Conservation (phyloP, 192 early-diverging fungal species). For the Linnemannia schmuckeri region DNA sequence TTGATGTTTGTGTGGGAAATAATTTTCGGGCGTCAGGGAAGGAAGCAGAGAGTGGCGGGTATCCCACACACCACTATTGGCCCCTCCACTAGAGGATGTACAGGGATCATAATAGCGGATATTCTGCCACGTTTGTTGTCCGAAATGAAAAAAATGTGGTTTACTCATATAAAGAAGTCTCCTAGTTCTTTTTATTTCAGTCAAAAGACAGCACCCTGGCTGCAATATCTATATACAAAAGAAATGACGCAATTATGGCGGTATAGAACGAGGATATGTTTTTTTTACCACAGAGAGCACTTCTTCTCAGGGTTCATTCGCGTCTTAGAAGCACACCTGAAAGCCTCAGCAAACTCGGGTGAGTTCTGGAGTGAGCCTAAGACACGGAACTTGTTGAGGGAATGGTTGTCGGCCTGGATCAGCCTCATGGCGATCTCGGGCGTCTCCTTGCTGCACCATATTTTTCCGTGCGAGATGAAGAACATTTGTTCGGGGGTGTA, state of each 20-base stretch:
- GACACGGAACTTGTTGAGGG: constrained; percentile 71
- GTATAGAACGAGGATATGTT: background rate
- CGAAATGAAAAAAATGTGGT: no score
- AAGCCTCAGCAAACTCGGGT: constrained; percentile 71
- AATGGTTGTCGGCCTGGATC: constrained; percentile 69
- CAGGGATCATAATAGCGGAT: no score
- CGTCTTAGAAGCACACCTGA: constrained; percentile 64
- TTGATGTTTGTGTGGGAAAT: background rate
- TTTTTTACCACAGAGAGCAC: constrained; percentile 49
- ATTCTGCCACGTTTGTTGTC: no score
- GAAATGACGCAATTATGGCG: no score
- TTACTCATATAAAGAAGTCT: no score
- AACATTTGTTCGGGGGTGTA: constrained; percentile 70
- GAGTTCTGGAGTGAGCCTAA: constrained; percentile 75
- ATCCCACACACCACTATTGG: no score
- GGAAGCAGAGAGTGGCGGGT: background rate
- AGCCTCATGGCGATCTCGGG: constrained; percentile 22
- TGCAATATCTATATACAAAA: no score
- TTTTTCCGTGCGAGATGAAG: constrained; percentile 70
- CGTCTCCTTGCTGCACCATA: constrained; percentile 67
- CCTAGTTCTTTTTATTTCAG: no score
- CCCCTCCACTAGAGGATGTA: no score
- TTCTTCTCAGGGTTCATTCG: constrained; percentile 75
- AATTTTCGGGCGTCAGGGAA: background rate
- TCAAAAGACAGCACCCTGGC: no score